Base-by-base conservation (phyloP, 352 stramenopile genomes). In the Phytophthora vignae region DNA sequence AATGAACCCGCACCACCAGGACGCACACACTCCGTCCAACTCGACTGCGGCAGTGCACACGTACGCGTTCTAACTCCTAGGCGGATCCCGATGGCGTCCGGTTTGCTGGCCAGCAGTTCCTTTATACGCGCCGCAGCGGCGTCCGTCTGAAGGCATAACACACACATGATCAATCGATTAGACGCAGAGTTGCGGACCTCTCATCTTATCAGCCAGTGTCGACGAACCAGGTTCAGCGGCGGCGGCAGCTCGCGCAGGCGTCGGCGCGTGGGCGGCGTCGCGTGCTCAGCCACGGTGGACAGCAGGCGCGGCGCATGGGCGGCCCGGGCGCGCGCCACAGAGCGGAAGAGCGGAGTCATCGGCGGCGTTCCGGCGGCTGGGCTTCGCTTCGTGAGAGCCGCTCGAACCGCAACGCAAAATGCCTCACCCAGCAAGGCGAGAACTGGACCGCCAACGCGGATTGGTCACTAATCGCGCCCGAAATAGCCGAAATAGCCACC, bases 51-150 rank as follows among this genome's bases (percentile, higher is more conserved):
- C 31, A 11, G 7, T 11, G 50, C 21, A 40, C 8, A 90, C 84
- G 64, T 87, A 94, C 90, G 85, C 52, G 96, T 95, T 83, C 96
- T 96, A 48, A 99, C 97, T 38, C 98, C 97, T 25, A 99, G 83
- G 14, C 96, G 92, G 55, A 99, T 99, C 12, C 97, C 98, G 49
- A 99, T 73, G 4, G 96, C 93, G 60, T 97, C 91, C 4, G 85
- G 90, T 74, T 98, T 97, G 60, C 71, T 87, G 7, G 68, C 63
- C 27, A 98, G 71, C 21, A 98, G 78, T 66, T 97, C 88, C 22
- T 92, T 87, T 65, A 98, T 97, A 65, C 94, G 92, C 27, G 78
- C 75, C 0, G 89, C 90, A n/a, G 94, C 94, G 11, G 90, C 86
- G 36, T 98, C 90, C 31, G 94, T 98, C 88, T 96, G 49, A 25